Evolutionary conservation across 495 filamentous ascomycete genomes (phyloP).

Genomic region (Cenococcum geophilum): DNA sequence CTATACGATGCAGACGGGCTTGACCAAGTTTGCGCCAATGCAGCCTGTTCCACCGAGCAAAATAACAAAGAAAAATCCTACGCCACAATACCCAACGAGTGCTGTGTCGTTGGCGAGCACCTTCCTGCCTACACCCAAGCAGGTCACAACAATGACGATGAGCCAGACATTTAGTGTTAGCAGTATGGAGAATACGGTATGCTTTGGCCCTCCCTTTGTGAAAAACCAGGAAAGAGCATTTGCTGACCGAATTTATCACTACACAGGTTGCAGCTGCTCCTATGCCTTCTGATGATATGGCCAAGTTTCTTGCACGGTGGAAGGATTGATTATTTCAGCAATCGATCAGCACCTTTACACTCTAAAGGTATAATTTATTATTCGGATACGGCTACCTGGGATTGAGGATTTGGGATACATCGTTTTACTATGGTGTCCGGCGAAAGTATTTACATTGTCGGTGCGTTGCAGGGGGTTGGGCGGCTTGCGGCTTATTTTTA

Average conservation of each 20-base stretch:
- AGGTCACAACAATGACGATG: constrained; percentile 57
- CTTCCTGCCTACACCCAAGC: constrained; percentile 49
- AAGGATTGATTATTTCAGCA: constrained; percentile 44
- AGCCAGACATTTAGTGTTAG: constrained; percentile 50
- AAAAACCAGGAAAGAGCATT: not conserved
- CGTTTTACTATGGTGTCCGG: no score
- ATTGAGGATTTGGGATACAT: not conserved
- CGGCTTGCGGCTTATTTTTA: no score
- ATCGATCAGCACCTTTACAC: not conserved
- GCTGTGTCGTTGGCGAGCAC: constrained; percentile 53
- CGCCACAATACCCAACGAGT: constrained; percentile 58
- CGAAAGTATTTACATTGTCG: no score
- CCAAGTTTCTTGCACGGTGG: constrained; percentile 53
- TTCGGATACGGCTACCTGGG: not conserved
- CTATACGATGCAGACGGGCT: constrained; percentile 58
- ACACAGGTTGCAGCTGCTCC: constrained; percentile 43
- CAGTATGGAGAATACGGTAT: constrained; percentile 61
- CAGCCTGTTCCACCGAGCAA: constrained; percentile 58
- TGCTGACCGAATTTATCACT: constrained; percentile 18
- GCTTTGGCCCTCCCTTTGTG: constrained; percentile 25
- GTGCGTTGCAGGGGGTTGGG: no score
- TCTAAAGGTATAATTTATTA: not conserved
- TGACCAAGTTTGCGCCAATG: constrained; percentile 67
- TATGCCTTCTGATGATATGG: constrained; percentile 51
- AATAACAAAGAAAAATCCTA: constrained; percentile 52